Conservation (phyloP, 2,329 filamentous ascomycete genomes). For the Penicillium sp. region DNA sequence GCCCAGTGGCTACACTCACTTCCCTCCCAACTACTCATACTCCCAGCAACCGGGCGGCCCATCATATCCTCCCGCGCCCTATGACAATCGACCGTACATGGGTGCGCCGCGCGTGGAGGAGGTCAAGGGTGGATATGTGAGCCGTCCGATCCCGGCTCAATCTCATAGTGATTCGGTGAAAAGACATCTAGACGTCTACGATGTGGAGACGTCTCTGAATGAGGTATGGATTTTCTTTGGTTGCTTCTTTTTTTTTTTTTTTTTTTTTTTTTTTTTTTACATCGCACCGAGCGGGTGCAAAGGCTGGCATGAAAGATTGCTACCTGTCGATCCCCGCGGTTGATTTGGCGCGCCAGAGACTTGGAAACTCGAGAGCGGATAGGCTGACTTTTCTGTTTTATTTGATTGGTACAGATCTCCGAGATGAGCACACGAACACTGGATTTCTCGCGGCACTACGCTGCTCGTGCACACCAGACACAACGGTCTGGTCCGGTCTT, state of each 20-base stretch:
- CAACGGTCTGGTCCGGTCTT: constrained; percentile 43
- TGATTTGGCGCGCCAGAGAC: constrained; percentile 1
- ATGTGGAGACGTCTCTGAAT: constrained; percentile 51
- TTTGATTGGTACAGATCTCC: constrained; percentile 37
- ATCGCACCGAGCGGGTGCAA: background rate
- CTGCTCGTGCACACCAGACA: constrained; percentile 41
- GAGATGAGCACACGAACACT: constrained; percentile 43
- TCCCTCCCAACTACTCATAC: constrained; percentile 29
- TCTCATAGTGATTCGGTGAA: constrained; percentile 52
- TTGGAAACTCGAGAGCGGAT: background rate
- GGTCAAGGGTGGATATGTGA: constrained; percentile 28
- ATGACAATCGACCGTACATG: constrained; percentile 32
- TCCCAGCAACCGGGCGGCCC: constrained; percentile 25
- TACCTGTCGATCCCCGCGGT: constrained; percentile 6
- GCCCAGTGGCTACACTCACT: constrained; percentile 37
- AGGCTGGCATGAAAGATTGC: constrained; percentile 6
- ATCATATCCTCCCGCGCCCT: constrained; percentile 30
- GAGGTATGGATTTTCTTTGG: constrained; percentile 38
- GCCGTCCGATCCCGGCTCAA: constrained; percentile 27
- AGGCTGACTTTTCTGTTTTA: constrained; percentile 1
- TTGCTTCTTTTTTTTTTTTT: background rate
- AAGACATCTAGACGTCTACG: constrained; percentile 59
- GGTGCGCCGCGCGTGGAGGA: constrained; percentile 33
- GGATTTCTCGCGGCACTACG: constrained; percentile 46
- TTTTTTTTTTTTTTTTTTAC: background rate